A percentile compares a stretch with the other conserved stretches of the same genome.
These are phyloP conservation scores for Aureobasidium sp. DNA, from an alignment of 2,329 filamentous ascomycete species.

Conservation along the genomic window DNA sequence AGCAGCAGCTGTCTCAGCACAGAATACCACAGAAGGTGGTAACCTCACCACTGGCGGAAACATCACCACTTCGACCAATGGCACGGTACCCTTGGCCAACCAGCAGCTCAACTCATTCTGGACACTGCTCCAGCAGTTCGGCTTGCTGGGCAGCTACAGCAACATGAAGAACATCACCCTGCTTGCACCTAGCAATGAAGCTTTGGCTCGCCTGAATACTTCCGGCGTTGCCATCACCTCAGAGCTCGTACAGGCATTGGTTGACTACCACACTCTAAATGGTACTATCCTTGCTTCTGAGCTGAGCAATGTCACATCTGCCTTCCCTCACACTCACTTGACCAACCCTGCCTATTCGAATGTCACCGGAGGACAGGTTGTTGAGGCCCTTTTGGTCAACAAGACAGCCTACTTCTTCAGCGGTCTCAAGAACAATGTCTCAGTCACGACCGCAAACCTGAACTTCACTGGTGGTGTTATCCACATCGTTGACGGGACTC, in stretches of 20 bases:
- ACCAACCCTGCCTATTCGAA: constrained; percentile 48
- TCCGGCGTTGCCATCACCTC: constrained; percentile 27
- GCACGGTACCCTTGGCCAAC: background rate
- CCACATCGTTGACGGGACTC: constrained; percentile 40
- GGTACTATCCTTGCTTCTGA: constrained; percentile 39
- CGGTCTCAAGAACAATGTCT: constrained; percentile 44
- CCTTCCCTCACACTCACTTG: constrained; percentile 44
- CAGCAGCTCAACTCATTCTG: constrained; percentile 11
- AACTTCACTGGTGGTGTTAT: constrained; percentile 41
- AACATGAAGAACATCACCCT: constrained; percentile 48
- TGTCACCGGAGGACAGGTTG: constrained; percentile 53
- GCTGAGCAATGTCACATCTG: constrained; percentile 30
- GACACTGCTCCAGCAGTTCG: background rate
- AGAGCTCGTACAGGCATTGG: constrained; percentile 37
- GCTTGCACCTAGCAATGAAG: constrained; percentile 48
- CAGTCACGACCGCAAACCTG: constrained; percentile 40
- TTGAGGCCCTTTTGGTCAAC: constrained; percentile 39
- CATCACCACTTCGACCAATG: background rate
- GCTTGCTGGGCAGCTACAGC: background rate
- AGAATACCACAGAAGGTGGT: constrained; percentile 6
- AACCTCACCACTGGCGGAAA: constrained; percentile 10
- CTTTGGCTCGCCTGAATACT: constrained; percentile 30
- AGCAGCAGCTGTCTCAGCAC: constrained; percentile 12
- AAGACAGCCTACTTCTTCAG: constrained; percentile 45
- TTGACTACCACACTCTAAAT: constrained; percentile 54